phyloP scores from a whole-genome alignment of 805 yeast genomes.

The Debaryomyces maramus region DNA sequence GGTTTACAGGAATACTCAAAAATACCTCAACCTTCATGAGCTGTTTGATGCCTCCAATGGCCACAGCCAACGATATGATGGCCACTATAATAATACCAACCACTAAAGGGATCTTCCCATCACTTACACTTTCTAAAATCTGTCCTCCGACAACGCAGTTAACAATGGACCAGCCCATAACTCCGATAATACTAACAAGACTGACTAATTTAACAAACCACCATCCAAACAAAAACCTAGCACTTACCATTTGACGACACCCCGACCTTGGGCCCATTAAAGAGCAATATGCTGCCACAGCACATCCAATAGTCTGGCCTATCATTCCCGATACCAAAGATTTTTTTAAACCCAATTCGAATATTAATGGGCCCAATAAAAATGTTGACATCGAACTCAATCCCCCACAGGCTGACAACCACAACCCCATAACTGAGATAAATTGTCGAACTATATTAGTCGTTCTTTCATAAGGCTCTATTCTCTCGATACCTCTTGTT shows the following conservation, averaged over 20 bases:
- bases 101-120: conserved; percentile 65
- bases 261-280: conserved; percentile 91
- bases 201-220: conserved; percentile 79
- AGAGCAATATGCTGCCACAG: conserved; percentile 79
- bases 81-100: conserved; percentile 76
- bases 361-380: conserved; percentile 71
- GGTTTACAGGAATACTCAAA: conserved; percentile 66
- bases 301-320: conserved; percentile 68
- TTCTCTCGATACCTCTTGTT: conserved; percentile 75
- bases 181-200: conserved; percentile 69
- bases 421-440: conserved; percentile 62
- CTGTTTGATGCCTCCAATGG: conserved; percentile 77
- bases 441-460: conserved; percentile 27
- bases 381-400: conserved; percentile 87
- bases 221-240: conserved; percentile 81
- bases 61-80: conserved; percentile 59
- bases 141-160: conserved; percentile 89
- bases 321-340: conserved; percentile 60
- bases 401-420: conserved; percentile 87
- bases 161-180: conserved; percentile 93
- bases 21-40: conserved; percentile 66
- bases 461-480: conserved; percentile 66
- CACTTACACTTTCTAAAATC: conserved; percentile 63
- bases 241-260: conserved; percentile 82
- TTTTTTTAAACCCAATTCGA: conserved; percentile 66